Base-by-base conservation (phyloP, 2,329 filamentous ascomycete species). In the Aspergillus sp. region DNA sequence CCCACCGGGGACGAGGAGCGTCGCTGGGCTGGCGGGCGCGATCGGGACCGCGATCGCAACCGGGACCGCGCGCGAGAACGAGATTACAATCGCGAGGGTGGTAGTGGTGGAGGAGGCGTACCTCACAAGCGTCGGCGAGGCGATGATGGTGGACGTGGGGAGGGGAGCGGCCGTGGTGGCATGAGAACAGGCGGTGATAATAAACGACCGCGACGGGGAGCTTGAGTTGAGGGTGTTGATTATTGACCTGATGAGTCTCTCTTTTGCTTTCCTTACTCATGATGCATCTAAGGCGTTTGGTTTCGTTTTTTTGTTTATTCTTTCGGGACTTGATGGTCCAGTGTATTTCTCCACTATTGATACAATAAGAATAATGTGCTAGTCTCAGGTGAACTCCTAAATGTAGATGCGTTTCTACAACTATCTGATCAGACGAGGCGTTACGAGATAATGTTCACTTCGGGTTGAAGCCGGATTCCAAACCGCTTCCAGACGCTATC, bases 161-260 rank as follows among this genome's bases (percentile, higher is more conserved):
- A 67, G 14, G 52, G 63, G 34, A 61, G 60, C 32, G 62, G 58
- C 14, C 64, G 72, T 31, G 66, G 70, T 36, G 72, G 71, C n/a
- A 66, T 64, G 51, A 62, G 73, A n/a, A 68, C 67, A 57, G 68
- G 71, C 13, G 66, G 66, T 50, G 73, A 76, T 13, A 74, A 60
- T 55, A 76, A 76, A 58, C 69, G 73, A 41, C 64, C 69, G 43
- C 71, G 73, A 52, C 68, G 73, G 47, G 73, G 73, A 45, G 60
- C 60, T 21, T 73, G 57, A 70, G 38, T 23, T n/a, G 25, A 25
- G 25, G 7, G 25, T 1, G 5, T 29, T 29, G 25, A 29, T 29
- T 29, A 29, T 11, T 29, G 25, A 29, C 9, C 25, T 29, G 25
- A 29, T 29, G 25, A 29, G 25, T 29, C 25, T 29, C 25, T 29